Evolutionary conservation across 1,139 yeast species (phyloP).

Genomic region (Pichia sp.): DNA sequence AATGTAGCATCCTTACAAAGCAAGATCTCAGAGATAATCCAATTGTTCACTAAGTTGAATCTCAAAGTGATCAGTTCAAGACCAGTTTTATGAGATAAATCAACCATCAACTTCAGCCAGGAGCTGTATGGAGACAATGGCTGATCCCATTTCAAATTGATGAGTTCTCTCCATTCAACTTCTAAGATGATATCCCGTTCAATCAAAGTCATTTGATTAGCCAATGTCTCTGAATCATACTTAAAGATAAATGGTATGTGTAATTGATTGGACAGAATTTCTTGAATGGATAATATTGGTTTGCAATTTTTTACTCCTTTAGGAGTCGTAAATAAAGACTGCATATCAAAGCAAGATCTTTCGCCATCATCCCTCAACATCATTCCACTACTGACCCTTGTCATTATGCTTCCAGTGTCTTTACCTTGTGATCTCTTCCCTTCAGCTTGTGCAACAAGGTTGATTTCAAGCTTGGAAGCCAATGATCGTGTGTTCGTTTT

Average conservation of each 20-base stretch:
- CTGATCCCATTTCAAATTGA: slow-evolving; percentile 70
- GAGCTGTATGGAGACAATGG: slow-evolving; percentile 67
- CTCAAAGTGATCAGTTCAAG: slow-evolving; percentile 81
- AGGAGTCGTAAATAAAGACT: slow-evolving; percentile 24
- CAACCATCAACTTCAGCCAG: slow-evolving; percentile 73
- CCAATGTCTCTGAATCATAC: slow-evolving; percentile 56
- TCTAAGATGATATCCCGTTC: slow-evolving; percentile 80
- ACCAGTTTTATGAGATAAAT: slow-evolving; percentile 42
- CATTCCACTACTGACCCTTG: slow-evolving; percentile 13
- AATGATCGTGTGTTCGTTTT: neutral
- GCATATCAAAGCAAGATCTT: slow-evolving; percentile 22
- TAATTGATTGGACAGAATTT: slow-evolving; percentile 31
- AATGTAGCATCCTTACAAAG: slow-evolving; percentile 55
- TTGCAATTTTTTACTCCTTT: slow-evolving; percentile 13
- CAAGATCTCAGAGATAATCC: slow-evolving; percentile 86
- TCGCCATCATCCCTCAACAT: slow-evolving; percentile 13
- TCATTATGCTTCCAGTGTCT: slow-evolving; percentile 10
- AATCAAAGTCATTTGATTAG: slow-evolving; percentile 76
- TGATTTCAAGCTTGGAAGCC: neutral
- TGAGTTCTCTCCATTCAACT: slow-evolving; percentile 86
- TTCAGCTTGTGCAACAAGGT: no score
- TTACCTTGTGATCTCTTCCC: no score
- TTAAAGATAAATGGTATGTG: slow-evolving; percentile 81
- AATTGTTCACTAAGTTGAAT: slow-evolving; percentile 81
- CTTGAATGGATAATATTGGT: slow-evolving; percentile 27